These are phyloP conservation scores for Melaleuca alternifolia DNA, from an alignment of 345 rosid genomes.

Conservation along the genomic window DNA sequence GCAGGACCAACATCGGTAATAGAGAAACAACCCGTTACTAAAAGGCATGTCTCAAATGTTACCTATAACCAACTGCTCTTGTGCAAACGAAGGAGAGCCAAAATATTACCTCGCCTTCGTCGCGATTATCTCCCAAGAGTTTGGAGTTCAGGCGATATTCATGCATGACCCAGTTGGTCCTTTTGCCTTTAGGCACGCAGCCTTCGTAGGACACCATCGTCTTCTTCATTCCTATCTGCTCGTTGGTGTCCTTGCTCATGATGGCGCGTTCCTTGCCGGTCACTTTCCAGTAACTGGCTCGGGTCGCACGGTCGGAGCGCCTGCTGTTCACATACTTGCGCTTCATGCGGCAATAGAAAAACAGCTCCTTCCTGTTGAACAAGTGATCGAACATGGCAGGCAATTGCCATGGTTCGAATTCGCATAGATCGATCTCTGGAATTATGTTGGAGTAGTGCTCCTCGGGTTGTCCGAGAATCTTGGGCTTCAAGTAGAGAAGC, in stretches of 20 bases:
- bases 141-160: slow-evolving; percentile 11
- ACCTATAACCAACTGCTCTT: not conserved
- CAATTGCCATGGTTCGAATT: slow-evolving; percentile 39
- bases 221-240: slow-evolving; percentile 27
- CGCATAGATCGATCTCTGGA: slow-evolving; percentile 19
- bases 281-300: slow-evolving; percentile 41
- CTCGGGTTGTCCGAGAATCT: slow-evolving; percentile 8
- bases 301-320: slow-evolving; percentile 8
- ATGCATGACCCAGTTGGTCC: slow-evolving; percentile 33
- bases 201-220: slow-evolving; percentile 23
- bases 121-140: slow-evolving; percentile 1
- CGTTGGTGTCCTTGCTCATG: not conserved
- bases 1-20: not conserved
- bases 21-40: not conserved
- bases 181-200: not conserved
- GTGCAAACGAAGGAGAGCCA: not conserved
- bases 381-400: slow-evolving; percentile 6
- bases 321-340: slow-evolving; percentile 11
- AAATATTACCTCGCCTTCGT: not conserved
- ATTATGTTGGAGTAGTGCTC: slow-evolving; percentile 1
- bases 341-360: slow-evolving; percentile 20
- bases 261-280: slow-evolving; percentile 19
- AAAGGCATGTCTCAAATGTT: not conserved
- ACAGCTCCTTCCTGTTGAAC: slow-evolving; percentile 15
- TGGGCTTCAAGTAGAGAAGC: slow-evolving; percentile 14